Evolutionary conservation across 139 green algal genomes (phyloP), one percentile per base, ranked within the genome.

Genomic region (Chlorella sorokiniana): DNA sequence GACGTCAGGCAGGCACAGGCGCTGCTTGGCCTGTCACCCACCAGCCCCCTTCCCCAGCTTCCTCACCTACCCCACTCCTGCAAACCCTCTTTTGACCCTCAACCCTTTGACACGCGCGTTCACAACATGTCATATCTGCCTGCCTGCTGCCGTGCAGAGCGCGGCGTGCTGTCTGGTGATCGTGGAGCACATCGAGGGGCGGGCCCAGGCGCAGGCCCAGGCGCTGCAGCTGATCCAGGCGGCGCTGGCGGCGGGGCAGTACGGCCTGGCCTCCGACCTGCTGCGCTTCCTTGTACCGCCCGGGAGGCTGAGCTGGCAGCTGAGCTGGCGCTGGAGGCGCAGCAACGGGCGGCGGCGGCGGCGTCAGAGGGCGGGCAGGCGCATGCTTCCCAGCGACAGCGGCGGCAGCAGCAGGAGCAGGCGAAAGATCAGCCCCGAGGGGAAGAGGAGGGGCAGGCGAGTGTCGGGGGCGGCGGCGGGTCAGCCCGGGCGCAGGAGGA

Each of bases 151-250:
- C 7, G 38, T 92, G 62, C 84, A 88, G 35, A 89, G 77, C 37
- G 93, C 94, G 56, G 91, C 91, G 8, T 93, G 90, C 87, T 95
- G 91, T 79, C 87, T 97, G 54, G 81, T 97, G 40, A 90, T 96
- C 38, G 89, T 96, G 16, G 91, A 96, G 84, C 81, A 88, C 23
- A 87, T 98, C 2, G 89, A 97, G 85, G 93, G 95, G 35, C 59
- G 87, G 1, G 54, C 63, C 0, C 25, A 81, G 25, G 91, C 92
- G 9, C 89, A 93, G 35, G 65, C 35, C 45, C 86, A 91, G 67
- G 89, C 90, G 35, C 81, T 98, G 62, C 90, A 84, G 44, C 87
- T 96, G 4, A 70, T 95, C 38, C 85, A 88, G 37, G 84, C 86
- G 10, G 84, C 92, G 1, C 74, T 98, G 71, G 51, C 68, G 23